Percentiles rank a stretch among this genome's conserved stretches.
phyloP scores from a whole-genome alignment of 169 alveolate species.

The Plasmodium yoelii region DNA sequence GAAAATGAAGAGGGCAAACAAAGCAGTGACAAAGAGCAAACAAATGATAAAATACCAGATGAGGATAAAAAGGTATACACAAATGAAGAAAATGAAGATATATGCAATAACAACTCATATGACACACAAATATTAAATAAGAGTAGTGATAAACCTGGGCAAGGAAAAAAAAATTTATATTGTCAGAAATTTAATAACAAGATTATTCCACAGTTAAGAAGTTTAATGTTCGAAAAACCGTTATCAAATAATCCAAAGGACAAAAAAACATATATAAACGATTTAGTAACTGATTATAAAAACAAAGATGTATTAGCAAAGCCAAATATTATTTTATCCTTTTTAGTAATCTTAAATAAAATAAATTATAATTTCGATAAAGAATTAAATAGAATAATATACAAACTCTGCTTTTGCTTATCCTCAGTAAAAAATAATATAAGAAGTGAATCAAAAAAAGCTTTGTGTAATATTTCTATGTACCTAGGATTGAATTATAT shows the following conservation, averaged over 20 bases:
- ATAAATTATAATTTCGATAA: constrained; percentile 73
- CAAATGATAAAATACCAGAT: not conserved
- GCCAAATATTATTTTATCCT: constrained; percentile 54
- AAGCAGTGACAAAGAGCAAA: not conserved
- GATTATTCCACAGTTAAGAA: constrained; percentile 42
- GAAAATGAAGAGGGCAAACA: not conserved
- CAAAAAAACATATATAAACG: constrained; percentile 64
- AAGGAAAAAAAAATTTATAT: not conserved
- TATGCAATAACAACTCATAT: not conserved
- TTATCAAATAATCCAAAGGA: constrained; percentile 21
- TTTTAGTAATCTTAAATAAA: constrained; percentile 65
- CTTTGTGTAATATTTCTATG: constrained; percentile 69
- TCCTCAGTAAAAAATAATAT: constrained; percentile 56
- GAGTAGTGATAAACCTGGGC: not conserved
- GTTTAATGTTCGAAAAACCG: constrained; percentile 35
- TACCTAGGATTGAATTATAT: constrained; percentile 71
- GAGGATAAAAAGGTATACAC: too few species aligned
- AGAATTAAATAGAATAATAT: constrained; percentile 63
- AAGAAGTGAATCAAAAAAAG: constrained; percentile 70
- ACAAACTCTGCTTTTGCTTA: constrained; percentile 57
- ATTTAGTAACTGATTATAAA: constrained; percentile 48
- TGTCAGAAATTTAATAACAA: constrained; percentile 27
- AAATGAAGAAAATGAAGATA: not conserved
- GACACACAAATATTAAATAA: not conserved
- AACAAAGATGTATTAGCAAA: constrained; percentile 57